Evolutionary conservation across 805 yeast species (phyloP).

Genomic region (Lachancea waltii): DNA sequence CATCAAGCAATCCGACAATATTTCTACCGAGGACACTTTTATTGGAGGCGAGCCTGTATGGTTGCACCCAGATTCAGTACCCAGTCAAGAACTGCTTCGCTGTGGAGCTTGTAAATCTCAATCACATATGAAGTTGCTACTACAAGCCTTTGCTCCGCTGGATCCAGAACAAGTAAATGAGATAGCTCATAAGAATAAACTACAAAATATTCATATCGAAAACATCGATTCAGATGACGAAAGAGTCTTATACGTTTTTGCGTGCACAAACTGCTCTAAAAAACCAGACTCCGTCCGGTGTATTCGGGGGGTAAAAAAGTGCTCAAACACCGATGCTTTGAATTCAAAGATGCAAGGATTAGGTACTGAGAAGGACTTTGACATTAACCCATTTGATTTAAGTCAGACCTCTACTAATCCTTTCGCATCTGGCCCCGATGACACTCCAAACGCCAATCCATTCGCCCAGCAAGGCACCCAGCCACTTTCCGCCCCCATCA

Average conservation of each 20-base stretch:
- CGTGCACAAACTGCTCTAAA: conserved; percentile 68
- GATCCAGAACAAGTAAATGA: conserved; percentile 34
- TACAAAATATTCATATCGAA: conserved; percentile 10
- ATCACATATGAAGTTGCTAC: conserved; percentile 53
- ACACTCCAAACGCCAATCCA: conserved; percentile 21
- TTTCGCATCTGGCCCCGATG: conserved; percentile 26
- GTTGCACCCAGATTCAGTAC: conserved; percentile 56
- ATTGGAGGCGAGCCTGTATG: conserved; percentile 77
- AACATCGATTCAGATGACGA: conserved; percentile 55
- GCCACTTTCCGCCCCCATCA: conserved; percentile 22
- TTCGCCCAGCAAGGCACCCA: conserved; percentile 38
- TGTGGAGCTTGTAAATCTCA: conserved; percentile 59
- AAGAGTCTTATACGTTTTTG: conserved; percentile 73
- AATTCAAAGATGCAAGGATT: conserved; percentile 38
- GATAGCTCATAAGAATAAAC: conserved; percentile 12
- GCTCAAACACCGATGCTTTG: conserved; percentile 31
- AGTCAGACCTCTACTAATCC: conserved; percentile 17
- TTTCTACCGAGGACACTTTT: conserved; percentile 59
- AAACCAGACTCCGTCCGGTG: conserved; percentile 67
- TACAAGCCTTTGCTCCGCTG: conserved; percentile 78
- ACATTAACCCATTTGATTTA: conserved; percentile 33
- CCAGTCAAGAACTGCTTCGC: conserved; percentile 43
- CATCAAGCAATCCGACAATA: conserved; percentile 40
- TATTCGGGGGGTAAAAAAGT: conserved; percentile 63
- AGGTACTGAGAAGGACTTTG: conserved; percentile 38